These are phyloP conservation scores for Hibiscus tridactylites DNA, from an alignment of 345 rosid species.

Conservation along the genomic window DNA sequence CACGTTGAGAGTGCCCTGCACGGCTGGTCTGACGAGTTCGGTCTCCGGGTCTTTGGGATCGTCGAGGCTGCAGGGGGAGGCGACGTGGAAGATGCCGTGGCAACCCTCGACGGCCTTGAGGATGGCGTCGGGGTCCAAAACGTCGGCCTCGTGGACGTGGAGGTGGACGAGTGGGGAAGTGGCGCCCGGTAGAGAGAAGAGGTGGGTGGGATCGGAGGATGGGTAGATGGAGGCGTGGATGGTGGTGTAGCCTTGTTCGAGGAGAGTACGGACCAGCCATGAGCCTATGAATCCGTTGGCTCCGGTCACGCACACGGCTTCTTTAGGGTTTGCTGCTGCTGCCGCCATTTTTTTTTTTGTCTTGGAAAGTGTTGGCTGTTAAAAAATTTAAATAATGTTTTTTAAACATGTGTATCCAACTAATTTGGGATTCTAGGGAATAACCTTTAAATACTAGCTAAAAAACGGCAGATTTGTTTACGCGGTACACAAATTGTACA, in stretches of 20 bases:
- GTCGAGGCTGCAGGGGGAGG: constrained; percentile 76
- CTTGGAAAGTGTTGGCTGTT: not conserved
- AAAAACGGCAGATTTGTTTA: too few species aligned
- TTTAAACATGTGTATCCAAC: too few species aligned
- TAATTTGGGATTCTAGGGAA: fast-evolving
- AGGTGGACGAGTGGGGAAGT: constrained; percentile 19
- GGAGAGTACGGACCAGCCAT: constrained; percentile 51
- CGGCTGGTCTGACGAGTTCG: constrained; percentile 68
- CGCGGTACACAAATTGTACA: too few species aligned
- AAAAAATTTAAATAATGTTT: too few species aligned
- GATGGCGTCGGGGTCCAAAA: constrained; percentile 49
- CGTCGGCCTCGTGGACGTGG: constrained; percentile 46
- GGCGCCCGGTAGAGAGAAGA: constrained; percentile 36
- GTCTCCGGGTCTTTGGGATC: constrained; percentile 50
- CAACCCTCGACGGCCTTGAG: constrained; percentile 55
- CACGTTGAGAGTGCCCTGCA: constrained; percentile 68
- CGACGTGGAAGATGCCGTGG: constrained; percentile 79
- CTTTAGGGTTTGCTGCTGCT: constrained; percentile 15
- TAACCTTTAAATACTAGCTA: too few species aligned
- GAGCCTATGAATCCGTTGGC: constrained; percentile 85
- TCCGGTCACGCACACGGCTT: constrained; percentile 70
- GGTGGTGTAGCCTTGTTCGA: constrained; percentile 44
- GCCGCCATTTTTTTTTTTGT: not conserved
- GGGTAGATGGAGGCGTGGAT: constrained; percentile 61
- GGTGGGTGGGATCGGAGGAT: constrained; percentile 51